These are phyloP conservation scores for Yarrowia yakushimensis DNA, from an alignment of 805 yeast species.

Conservation along the genomic window DNA sequence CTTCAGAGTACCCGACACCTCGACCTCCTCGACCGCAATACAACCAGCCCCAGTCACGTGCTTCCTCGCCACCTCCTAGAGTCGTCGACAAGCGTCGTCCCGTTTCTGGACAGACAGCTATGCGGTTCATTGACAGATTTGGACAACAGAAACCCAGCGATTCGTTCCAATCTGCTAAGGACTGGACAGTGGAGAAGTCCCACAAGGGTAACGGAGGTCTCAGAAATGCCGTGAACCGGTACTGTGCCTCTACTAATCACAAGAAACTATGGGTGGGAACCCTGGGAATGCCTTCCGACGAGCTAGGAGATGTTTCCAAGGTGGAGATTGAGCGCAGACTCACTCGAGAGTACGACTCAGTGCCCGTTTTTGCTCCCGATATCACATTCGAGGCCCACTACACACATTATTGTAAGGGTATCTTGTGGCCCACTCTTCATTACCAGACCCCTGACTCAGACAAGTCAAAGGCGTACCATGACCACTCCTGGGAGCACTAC, in stretches of 20 bases:
- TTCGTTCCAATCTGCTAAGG: conserved; percentile 52
- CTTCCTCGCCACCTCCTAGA: conserved; percentile 10
- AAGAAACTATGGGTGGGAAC: conserved; percentile 81
- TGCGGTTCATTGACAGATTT: conserved; percentile 16
- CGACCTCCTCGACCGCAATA: conserved; percentile 1
- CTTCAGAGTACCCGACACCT: not conserved
- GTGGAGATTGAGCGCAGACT: conserved; percentile 51
- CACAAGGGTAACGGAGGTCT: conserved; percentile 84
- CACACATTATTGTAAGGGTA: conserved; percentile 86
- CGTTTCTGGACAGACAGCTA: conserved; percentile 11
- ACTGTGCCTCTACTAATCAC: conserved; percentile 42
- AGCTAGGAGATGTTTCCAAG: conserved; percentile 56
- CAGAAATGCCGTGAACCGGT: conserved; percentile 72
- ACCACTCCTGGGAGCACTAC: conserved; percentile 89
- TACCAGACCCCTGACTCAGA: conserved; percentile 96
- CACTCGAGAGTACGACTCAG: conserved; percentile 49
- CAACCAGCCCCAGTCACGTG: conserved; percentile 19
- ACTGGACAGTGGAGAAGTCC: conserved; percentile 67
- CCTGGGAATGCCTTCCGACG: conserved; percentile 85
- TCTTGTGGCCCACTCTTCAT: conserved; percentile 91
- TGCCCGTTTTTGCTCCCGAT: conserved; percentile 72
- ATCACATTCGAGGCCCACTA: conserved; percentile 85
- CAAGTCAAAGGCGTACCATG: conserved; percentile 89
- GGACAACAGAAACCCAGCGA: conserved; percentile 17
- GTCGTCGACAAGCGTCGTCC: not conserved